These are phyloP conservation scores for Chrysanthemum seticuspe DNA, from an alignment of 129 eudicot species.

Conservation along the genomic window DNA sequence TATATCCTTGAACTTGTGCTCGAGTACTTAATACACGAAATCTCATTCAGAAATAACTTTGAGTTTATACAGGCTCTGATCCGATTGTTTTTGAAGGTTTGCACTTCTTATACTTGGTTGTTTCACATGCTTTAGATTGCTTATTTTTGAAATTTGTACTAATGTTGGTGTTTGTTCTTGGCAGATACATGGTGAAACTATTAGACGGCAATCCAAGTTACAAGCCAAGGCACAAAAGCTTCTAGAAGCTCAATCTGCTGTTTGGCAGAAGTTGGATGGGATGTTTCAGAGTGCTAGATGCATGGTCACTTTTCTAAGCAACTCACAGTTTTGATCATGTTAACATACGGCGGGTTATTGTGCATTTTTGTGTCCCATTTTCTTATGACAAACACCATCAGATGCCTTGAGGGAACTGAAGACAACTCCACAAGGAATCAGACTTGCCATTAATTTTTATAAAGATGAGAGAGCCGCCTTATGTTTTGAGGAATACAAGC, in stretches of 20 bases:
- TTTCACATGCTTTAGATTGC: not conserved
- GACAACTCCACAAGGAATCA: no score
- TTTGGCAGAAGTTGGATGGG: slow-evolving; percentile 70
- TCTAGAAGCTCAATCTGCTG: slow-evolving; percentile 68
- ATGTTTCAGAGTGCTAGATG: slow-evolving; percentile 79
- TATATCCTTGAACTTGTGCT: slow-evolving; percentile 60
- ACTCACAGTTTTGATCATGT: slow-evolving; percentile 67
- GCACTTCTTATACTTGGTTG: slow-evolving; percentile 1
- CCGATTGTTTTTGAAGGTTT: slow-evolving; percentile 89
- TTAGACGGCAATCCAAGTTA: slow-evolving; percentile 57
- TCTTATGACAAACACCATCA: not conserved
- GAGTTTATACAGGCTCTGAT: slow-evolving; percentile 85
- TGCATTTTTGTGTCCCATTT: not conserved
- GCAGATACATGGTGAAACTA: slow-evolving; percentile 91
- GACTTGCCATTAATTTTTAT: no score
- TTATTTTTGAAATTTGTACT: not conserved
- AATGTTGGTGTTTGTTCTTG: slow-evolving; percentile 17
- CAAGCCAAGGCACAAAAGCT: slow-evolving; percentile 79
- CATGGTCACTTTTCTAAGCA: slow-evolving; percentile 75
- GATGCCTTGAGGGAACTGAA: no score
- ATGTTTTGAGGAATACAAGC: not conserved
- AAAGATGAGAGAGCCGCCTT: not conserved
- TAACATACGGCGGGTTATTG: not conserved
- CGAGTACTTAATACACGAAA: slow-evolving; percentile 79
- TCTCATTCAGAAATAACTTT: slow-evolving; percentile 78